Percentiles rank a stretch among this genome's conserved stretches.
Conservation (phyloP, 2,329 filamentous ascomycete species). For the Karstenula rhodostoma region DNA sequence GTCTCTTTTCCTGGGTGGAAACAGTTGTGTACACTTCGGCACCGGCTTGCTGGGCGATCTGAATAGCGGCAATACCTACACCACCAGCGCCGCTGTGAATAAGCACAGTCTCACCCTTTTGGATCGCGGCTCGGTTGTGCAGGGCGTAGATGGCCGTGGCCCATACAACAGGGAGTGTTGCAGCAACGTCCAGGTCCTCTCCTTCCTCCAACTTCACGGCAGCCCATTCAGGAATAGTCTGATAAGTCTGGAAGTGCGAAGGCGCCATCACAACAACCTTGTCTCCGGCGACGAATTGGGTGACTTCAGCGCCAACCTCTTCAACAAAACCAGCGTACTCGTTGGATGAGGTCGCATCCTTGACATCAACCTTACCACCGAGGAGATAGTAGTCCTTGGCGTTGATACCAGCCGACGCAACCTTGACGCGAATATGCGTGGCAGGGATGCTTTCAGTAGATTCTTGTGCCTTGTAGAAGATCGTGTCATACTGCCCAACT, state of each 20-base stretch:
- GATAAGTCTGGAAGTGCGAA: constrained; percentile 16
- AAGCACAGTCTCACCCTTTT: constrained; percentile 17
- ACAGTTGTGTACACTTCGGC: constrained; percentile 40
- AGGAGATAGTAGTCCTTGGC: constrained; percentile 39
- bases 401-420: constrained; percentile 34
- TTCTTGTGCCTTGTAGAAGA: constrained; percentile 37
- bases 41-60: constrained; percentile 24
- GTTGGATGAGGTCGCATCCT: constrained; percentile 30
- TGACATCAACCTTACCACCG: constrained; percentile 32
- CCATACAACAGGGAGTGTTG: constrained; percentile 12
- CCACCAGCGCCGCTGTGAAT: constrained; percentile 31
- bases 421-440: too few relatives aligned
- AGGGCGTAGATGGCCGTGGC: constrained; percentile 26
- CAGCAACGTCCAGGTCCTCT: constrained; percentile 14
- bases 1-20: constrained; percentile 25
- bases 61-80: constrained; percentile 32
- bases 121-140: constrained; percentile 15
- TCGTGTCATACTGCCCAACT: constrained; percentile 35
- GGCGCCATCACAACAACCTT: constrained; percentile 23
- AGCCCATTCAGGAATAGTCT: constrained; percentile 34
- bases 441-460: too few relatives aligned
- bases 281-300: constrained; percentile 12
- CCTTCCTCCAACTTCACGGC: constrained; percentile 28
- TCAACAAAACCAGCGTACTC: constrained; percentile 41
- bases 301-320: constrained; percentile 19